phyloP scores from a whole-genome alignment of 208 protist species.

The Leishmania amazonensis region DNA sequence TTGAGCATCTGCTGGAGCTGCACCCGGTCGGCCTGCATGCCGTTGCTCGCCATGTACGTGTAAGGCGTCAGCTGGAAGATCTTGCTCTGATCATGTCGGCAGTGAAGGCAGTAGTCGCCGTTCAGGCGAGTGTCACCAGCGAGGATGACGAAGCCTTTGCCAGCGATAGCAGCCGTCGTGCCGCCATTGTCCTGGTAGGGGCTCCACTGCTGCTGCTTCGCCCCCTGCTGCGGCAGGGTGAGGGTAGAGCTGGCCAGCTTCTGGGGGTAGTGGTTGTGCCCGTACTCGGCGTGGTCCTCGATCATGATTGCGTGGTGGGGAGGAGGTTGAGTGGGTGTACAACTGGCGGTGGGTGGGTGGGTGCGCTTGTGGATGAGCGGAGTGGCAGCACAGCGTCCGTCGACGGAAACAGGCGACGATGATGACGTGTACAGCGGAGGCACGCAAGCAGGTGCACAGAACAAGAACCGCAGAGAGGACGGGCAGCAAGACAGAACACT shows the following conservation, averaged over 20 bases:
- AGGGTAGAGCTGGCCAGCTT: conserved; percentile 73
- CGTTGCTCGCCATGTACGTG: conserved; percentile 94
- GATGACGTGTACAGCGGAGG: not conserved
- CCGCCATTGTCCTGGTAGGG: conserved; percentile 96
- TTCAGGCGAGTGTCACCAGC: conserved; percentile 98
- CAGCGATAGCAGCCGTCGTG: conserved; percentile 96
- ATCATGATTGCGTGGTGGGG: conserved; percentile 52
- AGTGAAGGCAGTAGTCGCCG: conserved; percentile 96
- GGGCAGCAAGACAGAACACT: not conserved
- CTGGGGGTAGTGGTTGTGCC: conserved; percentile 69
- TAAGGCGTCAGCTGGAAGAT: conserved; percentile 92
- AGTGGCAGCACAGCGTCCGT: not conserved
- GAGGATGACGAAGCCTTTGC: conserved; percentile 96
- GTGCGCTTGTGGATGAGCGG: not conserved
- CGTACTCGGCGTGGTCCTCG: conserved; percentile 81
- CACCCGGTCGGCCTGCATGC: conserved; percentile 98
- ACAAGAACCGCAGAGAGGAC: not conserved
- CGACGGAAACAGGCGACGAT: not conserved
- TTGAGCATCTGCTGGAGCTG: conserved; percentile 96
- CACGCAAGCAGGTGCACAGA: not conserved
- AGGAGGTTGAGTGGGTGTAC: not conserved
- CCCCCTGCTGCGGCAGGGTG: conserved; percentile 70
- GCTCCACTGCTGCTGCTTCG: conserved; percentile 79
- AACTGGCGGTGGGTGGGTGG: not conserved
- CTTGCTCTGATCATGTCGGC: conserved; percentile 95